Conservation (phyloP, 495 filamentous ascomycete species). For the Penicillium ochrochloron region DNA sequence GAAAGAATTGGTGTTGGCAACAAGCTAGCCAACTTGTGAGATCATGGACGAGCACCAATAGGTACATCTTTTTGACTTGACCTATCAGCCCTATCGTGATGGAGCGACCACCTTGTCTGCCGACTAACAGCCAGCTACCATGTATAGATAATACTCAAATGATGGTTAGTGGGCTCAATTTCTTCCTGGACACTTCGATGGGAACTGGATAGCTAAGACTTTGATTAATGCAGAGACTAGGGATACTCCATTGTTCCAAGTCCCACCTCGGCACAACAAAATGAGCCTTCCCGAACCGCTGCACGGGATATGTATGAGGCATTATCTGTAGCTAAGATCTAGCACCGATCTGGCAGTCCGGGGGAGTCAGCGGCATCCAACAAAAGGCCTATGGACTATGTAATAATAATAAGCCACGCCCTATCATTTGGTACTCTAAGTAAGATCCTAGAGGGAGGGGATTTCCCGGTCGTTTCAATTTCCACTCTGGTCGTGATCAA, state of each 20-base stretch:
- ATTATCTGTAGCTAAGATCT: conserved; percentile 33
- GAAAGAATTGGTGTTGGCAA: not conserved
- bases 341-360: conserved; percentile 34
- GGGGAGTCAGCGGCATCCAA: conserved; percentile 1
- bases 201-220: not conserved
- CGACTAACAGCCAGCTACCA: not conserved
- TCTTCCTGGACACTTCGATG: not conserved
- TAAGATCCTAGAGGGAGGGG: not conserved
- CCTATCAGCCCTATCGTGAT: not conserved
- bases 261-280: not conserved
- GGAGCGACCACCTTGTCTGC: not conserved
- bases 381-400: not conserved
- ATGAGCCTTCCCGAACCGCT: not conserved
- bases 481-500: conserved; percentile 1
- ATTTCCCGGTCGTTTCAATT: conserved; percentile 19
- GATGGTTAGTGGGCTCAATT: not conserved
- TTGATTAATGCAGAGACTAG: not conserved
- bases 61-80: not conserved
- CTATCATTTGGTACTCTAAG: not conserved
- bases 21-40: not conserved
- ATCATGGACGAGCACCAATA: not conserved
- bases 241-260: not conserved
- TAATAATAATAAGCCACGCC: not conserved
- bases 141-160: not conserved
- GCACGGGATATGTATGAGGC: conserved; percentile 31